phyloP scores from a whole-genome alignment of 1,284 basidiomycete species.

The Grifola frondosa region DNA sequence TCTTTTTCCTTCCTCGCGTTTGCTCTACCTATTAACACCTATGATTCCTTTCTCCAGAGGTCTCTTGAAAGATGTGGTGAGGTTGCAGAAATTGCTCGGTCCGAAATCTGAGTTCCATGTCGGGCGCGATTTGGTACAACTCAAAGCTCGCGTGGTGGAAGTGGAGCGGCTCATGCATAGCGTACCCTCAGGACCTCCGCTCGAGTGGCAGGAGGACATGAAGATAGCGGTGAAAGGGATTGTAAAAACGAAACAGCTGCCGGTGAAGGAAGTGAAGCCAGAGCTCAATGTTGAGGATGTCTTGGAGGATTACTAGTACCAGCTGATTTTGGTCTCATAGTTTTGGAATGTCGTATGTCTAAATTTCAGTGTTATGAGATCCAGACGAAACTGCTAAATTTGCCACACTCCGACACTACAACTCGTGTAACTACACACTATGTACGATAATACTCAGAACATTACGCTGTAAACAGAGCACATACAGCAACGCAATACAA shows the following conservation, averaged over 20 bases:
- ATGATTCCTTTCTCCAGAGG: slow-evolving; percentile 3
- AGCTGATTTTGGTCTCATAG: too few species aligned
- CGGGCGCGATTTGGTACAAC: slow-evolving; percentile 15
- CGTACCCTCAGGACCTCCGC: slow-evolving; percentile 14
- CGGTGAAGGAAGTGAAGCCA: slow-evolving; percentile 12
- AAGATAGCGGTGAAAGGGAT: slow-evolving; percentile 26
- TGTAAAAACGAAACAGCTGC: slow-evolving; percentile 13
- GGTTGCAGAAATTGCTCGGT: slow-evolving; percentile 16
- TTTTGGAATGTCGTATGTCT: too few species aligned
- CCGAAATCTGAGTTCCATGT: slow-evolving; percentile 22
- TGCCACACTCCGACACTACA: too few species aligned
- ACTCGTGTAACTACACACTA: too few species aligned
- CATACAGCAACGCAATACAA: too few species aligned
- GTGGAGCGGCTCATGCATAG: slow-evolving; percentile 16
- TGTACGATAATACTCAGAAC: too few species aligned
- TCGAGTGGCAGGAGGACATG: slow-evolving; percentile 24
- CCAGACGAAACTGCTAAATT: too few species aligned
- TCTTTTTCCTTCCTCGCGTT: neutral
- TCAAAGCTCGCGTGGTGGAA: slow-evolving; percentile 14
- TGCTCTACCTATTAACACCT: neutral
- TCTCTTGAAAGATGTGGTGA: slow-evolving; percentile 14
- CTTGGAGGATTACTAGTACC: slow-evolving; percentile 21
- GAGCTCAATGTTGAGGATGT: slow-evolving; percentile 20
- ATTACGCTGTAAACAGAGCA: too few species aligned
- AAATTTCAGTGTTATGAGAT: too few species aligned